Evolutionary conservation across 768 basidiomycete genomes (phyloP).

Genomic region (Pholiota microspora): DNA sequence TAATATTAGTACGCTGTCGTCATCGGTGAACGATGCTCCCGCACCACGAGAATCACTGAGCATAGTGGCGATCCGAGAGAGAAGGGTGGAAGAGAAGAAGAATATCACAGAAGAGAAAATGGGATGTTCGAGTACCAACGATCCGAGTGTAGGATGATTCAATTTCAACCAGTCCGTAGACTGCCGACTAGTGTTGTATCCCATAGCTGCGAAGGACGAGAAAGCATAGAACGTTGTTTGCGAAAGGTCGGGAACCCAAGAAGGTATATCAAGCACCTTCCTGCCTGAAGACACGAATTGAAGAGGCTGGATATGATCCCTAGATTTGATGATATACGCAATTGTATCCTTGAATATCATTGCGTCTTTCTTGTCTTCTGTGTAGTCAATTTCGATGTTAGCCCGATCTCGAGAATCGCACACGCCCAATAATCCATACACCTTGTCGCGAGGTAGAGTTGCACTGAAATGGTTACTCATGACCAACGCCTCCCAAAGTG

Average conservation of each 20-base stretch:
- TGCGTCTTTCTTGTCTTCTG: slow-evolving; percentile 1
- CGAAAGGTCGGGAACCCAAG: slow-evolving; percentile 7
- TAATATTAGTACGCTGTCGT: background rate
- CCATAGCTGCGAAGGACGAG: background rate
- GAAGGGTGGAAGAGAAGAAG: background rate
- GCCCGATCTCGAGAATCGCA: background rate
- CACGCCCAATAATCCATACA: slow-evolving; percentile 8
- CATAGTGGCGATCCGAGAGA: background rate
- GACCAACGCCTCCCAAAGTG: background rate
- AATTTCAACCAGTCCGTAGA: background rate
- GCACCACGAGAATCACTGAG: background rate
- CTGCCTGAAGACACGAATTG: background rate
- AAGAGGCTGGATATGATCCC: background rate
- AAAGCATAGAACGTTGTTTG: background rate
- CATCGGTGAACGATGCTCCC: background rate
- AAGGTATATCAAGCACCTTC: background rate
- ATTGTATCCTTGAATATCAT: background rate
- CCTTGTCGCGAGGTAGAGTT: slow-evolving; percentile 4
- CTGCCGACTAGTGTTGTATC: background rate
- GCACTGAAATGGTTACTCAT: slow-evolving; percentile 1
- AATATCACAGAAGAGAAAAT: background rate
- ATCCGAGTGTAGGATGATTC: background rate
- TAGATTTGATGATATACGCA: background rate
- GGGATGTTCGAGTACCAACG: background rate
- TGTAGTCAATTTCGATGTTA: background rate